Percentiles rank a stretch among this genome's conserved stretches.
Conservation (phyloP, 2,329 filamentous ascomycete species). For the Colletotrichum neosansevieriae region DNA sequence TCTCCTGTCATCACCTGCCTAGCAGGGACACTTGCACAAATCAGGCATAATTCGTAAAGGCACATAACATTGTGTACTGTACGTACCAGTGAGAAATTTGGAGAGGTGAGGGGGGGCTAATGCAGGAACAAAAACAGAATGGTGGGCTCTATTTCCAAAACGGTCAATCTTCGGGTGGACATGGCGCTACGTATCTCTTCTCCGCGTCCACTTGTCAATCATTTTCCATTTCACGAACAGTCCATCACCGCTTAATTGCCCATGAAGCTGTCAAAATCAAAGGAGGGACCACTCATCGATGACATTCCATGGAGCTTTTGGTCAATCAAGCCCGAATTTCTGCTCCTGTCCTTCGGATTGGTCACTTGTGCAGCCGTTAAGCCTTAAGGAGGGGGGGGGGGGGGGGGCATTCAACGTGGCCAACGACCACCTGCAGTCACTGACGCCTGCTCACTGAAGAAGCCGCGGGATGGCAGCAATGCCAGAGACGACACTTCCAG, state of each 20-base stretch:
- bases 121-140: slow-evolving; percentile 35
- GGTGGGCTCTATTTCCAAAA: slow-evolving; percentile 30
- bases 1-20: not conserved
- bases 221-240: slow-evolving; percentile 22
- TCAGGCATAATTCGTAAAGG: not conserved
- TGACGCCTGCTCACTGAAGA: slow-evolving; percentile 6
- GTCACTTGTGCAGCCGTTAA: not conserved
- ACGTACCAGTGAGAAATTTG: not conserved
- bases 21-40: slow-evolving; percentile 16
- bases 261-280: slow-evolving; percentile 15
- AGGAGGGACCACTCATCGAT: slow-evolving; percentile 25
- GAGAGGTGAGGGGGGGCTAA: slow-evolving; percentile 11
- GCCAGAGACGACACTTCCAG: too few species aligned
- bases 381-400: not conserved
- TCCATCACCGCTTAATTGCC: slow-evolving; percentile 37
- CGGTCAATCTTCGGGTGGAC: not conserved
- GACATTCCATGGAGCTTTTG: slow-evolving; percentile 20
- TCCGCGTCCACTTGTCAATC: slow-evolving; percentile 18
- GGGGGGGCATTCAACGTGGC: not conserved
- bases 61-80: slow-evolving; percentile 10
- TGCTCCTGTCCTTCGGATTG: not conserved
- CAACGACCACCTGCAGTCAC: not conserved
- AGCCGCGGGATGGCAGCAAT: not conserved
- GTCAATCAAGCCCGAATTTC: slow-evolving; percentile 19
- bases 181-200: not conserved